Conservation (phyloP, 768 basidiomycete genomes). For the Boletus sensibilis region DNA sequence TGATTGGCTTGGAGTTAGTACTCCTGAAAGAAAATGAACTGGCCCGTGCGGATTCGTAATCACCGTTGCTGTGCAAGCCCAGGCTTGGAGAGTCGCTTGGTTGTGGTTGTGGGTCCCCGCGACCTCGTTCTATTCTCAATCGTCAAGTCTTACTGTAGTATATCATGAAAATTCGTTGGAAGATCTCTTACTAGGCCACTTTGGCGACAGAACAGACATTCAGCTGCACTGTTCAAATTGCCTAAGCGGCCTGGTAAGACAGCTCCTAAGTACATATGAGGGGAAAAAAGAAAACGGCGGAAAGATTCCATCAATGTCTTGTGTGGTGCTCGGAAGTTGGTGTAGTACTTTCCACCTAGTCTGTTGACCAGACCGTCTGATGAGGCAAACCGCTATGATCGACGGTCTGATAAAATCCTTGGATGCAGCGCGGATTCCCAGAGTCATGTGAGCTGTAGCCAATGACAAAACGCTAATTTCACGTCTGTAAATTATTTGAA, state of each 20-base stretch:
- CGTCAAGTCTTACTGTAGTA: not conserved
- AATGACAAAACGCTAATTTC: no score
- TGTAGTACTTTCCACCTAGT: not conserved
- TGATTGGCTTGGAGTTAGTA: not conserved
- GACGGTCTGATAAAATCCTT: no score
- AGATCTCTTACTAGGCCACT: constrained; percentile 10
- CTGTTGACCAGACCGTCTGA: no score
- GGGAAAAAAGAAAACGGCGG: not conserved
- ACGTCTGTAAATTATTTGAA: no score
- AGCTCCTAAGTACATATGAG: constrained; percentile 1
- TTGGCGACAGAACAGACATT: constrained; percentile 1
- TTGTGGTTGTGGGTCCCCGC: not conserved
- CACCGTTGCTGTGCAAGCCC: constrained; percentile 5
- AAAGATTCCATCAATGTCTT: not conserved
- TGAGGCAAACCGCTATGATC: no score
- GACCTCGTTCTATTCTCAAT: not conserved
- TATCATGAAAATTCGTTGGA: not conserved
- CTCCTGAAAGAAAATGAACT: not conserved
- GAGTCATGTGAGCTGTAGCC: no score
- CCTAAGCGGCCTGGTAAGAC: constrained; percentile 4
- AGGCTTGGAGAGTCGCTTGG: not conserved
- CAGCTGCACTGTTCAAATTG: not conserved
- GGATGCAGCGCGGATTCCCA: no score
- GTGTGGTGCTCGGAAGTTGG: not conserved
- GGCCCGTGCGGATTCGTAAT: constrained; percentile 18